These are phyloP conservation scores for Pterulicium gracile DNA, from an alignment of 1,284 basidiomycete species.

Conservation along the genomic window DNA sequence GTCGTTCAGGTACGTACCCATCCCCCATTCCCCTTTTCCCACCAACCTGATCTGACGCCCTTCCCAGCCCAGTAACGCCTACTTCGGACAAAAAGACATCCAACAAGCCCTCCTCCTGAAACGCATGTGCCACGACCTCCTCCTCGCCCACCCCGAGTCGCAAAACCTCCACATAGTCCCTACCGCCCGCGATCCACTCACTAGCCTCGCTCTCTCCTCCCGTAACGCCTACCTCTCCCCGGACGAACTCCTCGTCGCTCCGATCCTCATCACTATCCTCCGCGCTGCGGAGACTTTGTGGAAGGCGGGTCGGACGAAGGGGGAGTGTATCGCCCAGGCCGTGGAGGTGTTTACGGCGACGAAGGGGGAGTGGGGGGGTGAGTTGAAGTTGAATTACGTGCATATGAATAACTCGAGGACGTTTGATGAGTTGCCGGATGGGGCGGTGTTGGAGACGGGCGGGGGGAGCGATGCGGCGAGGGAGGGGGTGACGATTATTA, in stretches of 20 bases:
- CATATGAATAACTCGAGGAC: slow-evolving; percentile 78
- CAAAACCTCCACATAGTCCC: slow-evolving; percentile 74
- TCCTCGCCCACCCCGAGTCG: slow-evolving; percentile 65
- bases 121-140: slow-evolving; percentile 75
- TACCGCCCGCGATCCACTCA: slow-evolving; percentile 59
- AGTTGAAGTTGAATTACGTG: slow-evolving; percentile 74
- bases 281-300: slow-evolving; percentile 43
- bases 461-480: slow-evolving; percentile 27
- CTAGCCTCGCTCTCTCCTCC: slow-evolving; percentile 79
- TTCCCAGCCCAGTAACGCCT: slow-evolving; percentile 75
- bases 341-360: slow-evolving; percentile 19
- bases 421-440: slow-evolving; percentile 51
- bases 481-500: slow-evolving; percentile 45
- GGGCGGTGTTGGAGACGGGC: slow-evolving; percentile 9
- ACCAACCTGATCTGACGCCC: background rate
- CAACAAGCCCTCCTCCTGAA: slow-evolving; percentile 88
- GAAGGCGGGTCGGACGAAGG: slow-evolving; percentile 39
- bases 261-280: slow-evolving; percentile 66
- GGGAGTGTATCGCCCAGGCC: slow-evolving; percentile 39
- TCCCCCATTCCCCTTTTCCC: background rate
- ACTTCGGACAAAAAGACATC: slow-evolving; percentile 98
- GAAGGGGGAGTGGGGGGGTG: slow-evolving; percentile 36
- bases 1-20: slow-evolving; percentile 58
- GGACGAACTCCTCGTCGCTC: slow-evolving; percentile 58
- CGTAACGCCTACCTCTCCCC: slow-evolving; percentile 79